Percentiles rank a stretch among this genome's conserved stretches.
Evolutionary conservation across 768 basidiomycete genomes (phyloP).

Genomic region (Xanthoconium stramineum): DNA sequence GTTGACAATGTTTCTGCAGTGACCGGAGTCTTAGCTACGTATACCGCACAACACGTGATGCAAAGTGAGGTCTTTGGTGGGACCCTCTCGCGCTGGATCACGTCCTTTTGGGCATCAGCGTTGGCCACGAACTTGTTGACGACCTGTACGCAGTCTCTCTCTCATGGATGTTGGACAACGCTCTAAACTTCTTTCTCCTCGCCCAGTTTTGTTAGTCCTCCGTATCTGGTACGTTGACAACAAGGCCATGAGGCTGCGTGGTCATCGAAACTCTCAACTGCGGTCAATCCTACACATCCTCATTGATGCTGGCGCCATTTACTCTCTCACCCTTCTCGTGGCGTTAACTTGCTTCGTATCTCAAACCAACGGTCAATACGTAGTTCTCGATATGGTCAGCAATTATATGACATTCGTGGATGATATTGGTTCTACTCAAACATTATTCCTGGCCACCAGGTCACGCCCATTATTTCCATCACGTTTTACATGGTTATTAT

Average conservation of each 20-base stretch:
- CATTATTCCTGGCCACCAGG: not conserved
- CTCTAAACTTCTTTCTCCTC: not conserved
- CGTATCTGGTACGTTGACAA: constrained; percentile 9
- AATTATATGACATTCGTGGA: not conserved
- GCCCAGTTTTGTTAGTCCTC: not conserved
- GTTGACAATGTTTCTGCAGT: constrained; percentile 1
- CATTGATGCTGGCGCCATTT: not conserved
- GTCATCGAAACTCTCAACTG: not conserved
- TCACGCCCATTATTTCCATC: constrained; percentile 13
- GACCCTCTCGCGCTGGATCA: constrained; percentile 4
- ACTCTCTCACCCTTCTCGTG: constrained; percentile 2
- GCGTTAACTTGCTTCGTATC: not conserved
- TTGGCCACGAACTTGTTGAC: constrained; percentile 9
- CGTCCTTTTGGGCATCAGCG: constrained; percentile 1
- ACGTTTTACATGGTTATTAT: constrained; percentile 14
- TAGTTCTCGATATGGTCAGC: constrained; percentile 12
- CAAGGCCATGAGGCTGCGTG: not conserved
- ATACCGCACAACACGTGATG: not conserved
- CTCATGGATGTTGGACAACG: not conserved
- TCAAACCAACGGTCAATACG: constrained; percentile 5
- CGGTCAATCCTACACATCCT: not conserved
- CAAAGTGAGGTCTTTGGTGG: not conserved
- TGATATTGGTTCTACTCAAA: not conserved
- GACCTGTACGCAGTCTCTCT: constrained; percentile 3
- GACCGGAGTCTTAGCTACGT: not conserved